phyloP scores from a whole-genome alignment of 177 flowering plant species.

The Telopea speciosissima region DNA sequence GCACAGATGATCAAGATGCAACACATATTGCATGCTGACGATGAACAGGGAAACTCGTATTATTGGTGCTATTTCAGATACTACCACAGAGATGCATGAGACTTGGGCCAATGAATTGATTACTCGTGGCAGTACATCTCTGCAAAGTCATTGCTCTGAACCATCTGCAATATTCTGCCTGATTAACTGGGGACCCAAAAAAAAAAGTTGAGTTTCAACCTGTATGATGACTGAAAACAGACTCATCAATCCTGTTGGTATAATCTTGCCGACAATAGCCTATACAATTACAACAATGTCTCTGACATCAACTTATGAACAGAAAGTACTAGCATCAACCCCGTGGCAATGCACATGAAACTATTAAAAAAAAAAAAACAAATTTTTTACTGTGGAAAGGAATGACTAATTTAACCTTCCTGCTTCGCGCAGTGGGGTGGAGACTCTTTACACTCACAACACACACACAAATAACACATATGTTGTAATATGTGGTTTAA shows the following conservation, averaged over 20 bases:
- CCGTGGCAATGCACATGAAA: too few relatives aligned
- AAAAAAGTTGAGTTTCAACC: not conserved
- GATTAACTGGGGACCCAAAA: constrained; percentile 33
- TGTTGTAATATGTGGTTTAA: too few relatives aligned
- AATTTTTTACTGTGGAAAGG: too few relatives aligned
- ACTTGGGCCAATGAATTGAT: not conserved
- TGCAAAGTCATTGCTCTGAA: constrained; percentile 25
- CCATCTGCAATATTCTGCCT: constrained; percentile 27
- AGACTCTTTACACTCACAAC: too few relatives aligned
- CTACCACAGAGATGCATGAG: constrained; percentile 7
- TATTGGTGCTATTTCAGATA: constrained; percentile 12
- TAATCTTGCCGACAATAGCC: not conserved
- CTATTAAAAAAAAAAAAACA: too few relatives aligned
- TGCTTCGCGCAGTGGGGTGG: too few relatives aligned
- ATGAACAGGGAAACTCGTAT: constrained; percentile 15
- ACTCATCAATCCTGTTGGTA: not conserved
- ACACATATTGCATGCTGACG: constrained; percentile 7
- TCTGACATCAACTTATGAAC: too few relatives aligned
- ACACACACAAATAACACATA: too few relatives aligned
- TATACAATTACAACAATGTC: not conserved
- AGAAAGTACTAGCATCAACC: too few relatives aligned
- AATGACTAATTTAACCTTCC: too few relatives aligned
- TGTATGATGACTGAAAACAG: not conserved
- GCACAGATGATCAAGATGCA: constrained; percentile 12
- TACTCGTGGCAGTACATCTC: constrained; percentile 9